A percentile compares a stretch with the other conserved stretches of the same genome.
Conservation (phyloP, 108 stramenopile species). For the Skeletonema costatum region DNA sequence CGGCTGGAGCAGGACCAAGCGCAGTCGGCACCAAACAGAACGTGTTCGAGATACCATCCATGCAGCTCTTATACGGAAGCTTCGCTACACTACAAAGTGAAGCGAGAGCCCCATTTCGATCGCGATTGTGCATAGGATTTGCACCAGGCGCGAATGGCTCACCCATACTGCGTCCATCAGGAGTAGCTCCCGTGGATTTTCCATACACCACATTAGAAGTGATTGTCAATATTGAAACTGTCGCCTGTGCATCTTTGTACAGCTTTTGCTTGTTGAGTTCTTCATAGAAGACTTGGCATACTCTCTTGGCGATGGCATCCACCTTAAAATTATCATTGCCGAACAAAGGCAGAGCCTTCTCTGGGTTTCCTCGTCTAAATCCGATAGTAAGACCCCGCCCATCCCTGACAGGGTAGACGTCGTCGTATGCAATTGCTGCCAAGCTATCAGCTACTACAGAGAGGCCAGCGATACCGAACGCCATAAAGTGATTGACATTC, state of each 20-base stretch:
- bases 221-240: conserved; percentile 67
- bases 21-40: conserved; percentile 68
- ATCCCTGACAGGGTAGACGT: conserved; percentile 62
- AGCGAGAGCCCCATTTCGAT: conserved; percentile 65
- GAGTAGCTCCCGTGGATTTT: conserved; percentile 61
- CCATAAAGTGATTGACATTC: conserved; percentile 71
- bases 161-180: conserved; percentile 59
- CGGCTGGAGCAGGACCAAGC: conserved; percentile 40
- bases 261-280: conserved; percentile 63
- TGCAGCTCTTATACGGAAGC: conserved; percentile 61
- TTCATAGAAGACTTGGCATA: conserved; percentile 44
- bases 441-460: conserved; percentile 70
- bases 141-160: conserved; percentile 65
- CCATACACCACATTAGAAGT: conserved; percentile 74
- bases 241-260: conserved; percentile 63
- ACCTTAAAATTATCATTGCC: conserved; percentile 66
- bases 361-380: conserved; percentile 54
- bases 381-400: conserved; percentile 60
- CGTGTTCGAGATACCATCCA: conserved; percentile 75
- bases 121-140: conserved; percentile 53
- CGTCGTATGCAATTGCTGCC: conserved; percentile 64
- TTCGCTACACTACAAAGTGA: conserved; percentile 71
- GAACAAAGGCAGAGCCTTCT: conserved; percentile 53
- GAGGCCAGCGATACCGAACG: conserved; percentile 67
- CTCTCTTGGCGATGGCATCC: conserved; percentile 54